Percentiles rank a stretch among this genome's conserved stretches.
Evolutionary conservation across 108 stramenopile species (phyloP).

Genomic region (Epipyxis sp.): DNA sequence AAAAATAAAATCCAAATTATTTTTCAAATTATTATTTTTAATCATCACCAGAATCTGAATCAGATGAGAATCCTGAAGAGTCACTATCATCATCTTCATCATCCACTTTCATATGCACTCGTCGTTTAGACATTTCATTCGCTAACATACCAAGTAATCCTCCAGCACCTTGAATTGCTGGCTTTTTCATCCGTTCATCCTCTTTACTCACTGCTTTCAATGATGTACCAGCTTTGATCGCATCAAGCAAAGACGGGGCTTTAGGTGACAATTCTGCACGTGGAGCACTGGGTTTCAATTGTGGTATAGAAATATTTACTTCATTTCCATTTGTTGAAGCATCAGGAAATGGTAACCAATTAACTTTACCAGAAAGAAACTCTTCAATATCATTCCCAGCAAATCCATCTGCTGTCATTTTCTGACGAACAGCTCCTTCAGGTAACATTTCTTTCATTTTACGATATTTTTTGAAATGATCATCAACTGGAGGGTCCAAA

Average conservation of each 20-base stretch:
- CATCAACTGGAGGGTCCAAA: background rate
- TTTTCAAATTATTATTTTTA: background rate
- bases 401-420: conserved; percentile 2
- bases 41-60: background rate
- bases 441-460: conserved; percentile 21
- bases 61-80: conserved; percentile 6
- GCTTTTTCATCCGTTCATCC: background rate
- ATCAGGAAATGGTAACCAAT: background rate
- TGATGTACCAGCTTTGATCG: background rate
- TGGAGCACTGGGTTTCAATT: background rate
- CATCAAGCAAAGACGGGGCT: background rate
- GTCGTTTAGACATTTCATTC: background rate
- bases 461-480: background rate
- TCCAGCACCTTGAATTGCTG: background rate
- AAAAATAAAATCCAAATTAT: background rate
- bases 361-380: background rate
- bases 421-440: conserved; percentile 1
- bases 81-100: conserved; percentile 4
- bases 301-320: background rate
- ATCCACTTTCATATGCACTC: background rate
- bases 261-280: background rate
- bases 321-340: too few relatives aligned
- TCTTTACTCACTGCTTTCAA: background rate
- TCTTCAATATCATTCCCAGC: background rate
- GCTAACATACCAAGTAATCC: conserved; percentile 1